Percentiles rank a stretch among this genome's conserved stretches.
Conservation (phyloP, 225 moss, liverwort and hornwort species). For the Asterella californica region DNA sequence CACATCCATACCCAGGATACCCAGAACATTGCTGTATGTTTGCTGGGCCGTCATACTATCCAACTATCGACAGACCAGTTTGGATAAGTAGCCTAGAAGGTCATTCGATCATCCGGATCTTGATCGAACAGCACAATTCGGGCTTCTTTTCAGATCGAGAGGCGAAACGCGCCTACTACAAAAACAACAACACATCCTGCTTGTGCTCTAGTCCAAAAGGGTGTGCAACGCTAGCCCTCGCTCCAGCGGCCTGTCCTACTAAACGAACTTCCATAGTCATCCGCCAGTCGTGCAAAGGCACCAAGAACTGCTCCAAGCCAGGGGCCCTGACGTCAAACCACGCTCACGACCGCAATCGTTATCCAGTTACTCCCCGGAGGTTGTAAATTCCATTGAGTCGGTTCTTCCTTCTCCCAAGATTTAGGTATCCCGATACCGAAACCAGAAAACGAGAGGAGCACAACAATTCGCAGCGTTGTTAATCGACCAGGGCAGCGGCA, state of each 20-base stretch:
- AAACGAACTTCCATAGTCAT: not conserved
- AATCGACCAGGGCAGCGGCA: not conserved
- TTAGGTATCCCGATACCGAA: not conserved
- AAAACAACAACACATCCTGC: not conserved
- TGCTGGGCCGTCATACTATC: slow-evolving; percentile 12
- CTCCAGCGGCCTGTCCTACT: not conserved
- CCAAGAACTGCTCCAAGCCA: not conserved
- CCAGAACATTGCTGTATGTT: slow-evolving; percentile 15
- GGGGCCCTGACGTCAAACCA: not conserved
- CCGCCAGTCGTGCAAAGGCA: not conserved
- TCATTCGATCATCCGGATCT: not conserved
- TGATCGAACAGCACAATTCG: not conserved
- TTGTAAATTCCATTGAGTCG: not conserved
- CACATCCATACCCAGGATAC: slow-evolving; percentile 9
- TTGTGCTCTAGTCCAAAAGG: not conserved
- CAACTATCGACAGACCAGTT: not conserved
- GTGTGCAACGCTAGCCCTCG: not conserved
- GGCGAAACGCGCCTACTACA: not conserved
- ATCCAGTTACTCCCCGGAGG: no score
- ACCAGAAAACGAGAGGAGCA: not conserved
- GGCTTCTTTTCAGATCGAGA: not conserved
- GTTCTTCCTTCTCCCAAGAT: not conserved
- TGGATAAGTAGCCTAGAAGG: not conserved
- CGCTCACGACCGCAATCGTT: not conserved
- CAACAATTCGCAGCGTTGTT: not conserved